phyloP scores from a whole-genome alignment of 192 early-diverging fungal genomes.

The Phycomyces blakesleeanus region DNA sequence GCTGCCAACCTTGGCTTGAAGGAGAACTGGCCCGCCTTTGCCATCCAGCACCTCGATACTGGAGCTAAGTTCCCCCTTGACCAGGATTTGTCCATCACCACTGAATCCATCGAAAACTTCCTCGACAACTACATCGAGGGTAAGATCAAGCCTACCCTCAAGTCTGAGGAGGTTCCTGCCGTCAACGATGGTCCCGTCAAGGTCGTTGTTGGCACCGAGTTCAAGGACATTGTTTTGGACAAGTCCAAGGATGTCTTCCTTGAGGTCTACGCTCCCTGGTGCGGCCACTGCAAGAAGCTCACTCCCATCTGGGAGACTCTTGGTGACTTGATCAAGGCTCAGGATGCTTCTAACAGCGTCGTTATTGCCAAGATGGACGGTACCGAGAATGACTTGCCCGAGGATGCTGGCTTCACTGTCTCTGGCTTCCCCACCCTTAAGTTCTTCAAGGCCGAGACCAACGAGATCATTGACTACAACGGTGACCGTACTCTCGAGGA shows the following conservation, averaged over 20 bases:
- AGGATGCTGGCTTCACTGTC: conserved; percentile 60
- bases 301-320: conserved; percentile 85
- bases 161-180: conserved; percentile 80
- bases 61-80: conserved; percentile 85
- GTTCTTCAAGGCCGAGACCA: conserved; percentile 80
- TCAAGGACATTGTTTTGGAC: conserved; percentile 83
- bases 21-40: conserved; percentile 91
- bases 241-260: conserved; percentile 85
- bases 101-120: conserved; percentile 57
- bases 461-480: conserved; percentile 78
- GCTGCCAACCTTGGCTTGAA: conserved; percentile 87
- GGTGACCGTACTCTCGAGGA: conserved; percentile 79
- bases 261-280: conserved; percentile 92
- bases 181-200: conserved; percentile 86
- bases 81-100: conserved; percentile 62
- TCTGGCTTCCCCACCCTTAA: conserved; percentile 95
- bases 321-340: conserved; percentile 48
- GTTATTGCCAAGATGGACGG: conserved; percentile 91
- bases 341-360: conserved; percentile 37
- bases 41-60: conserved; percentile 72
- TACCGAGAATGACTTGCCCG: conserved; percentile 90
- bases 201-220: conserved; percentile 83
- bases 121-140: conserved; percentile 64
- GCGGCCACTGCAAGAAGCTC: conserved; percentile 74
- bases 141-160: conserved; percentile 70